Conservation (phyloP, 1,284 basidiomycete genomes). For the Leccinum proximum region DNA sequence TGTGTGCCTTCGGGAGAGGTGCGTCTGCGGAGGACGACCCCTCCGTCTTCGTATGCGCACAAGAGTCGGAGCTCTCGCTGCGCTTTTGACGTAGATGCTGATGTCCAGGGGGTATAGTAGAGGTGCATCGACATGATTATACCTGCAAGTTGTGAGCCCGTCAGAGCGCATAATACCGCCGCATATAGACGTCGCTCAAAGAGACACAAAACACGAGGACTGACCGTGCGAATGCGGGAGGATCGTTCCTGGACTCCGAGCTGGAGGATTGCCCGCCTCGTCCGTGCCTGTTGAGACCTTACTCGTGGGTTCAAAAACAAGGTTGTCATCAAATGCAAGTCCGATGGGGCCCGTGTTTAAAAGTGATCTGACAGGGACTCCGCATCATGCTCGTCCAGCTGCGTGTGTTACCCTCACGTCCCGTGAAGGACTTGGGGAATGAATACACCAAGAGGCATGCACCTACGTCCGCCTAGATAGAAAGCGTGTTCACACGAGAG, state of each 20-base stretch:
- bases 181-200: neutral
- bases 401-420: neutral
- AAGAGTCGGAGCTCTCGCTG: conserved; percentile 51
- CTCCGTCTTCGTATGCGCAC: conserved; percentile 81
- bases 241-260: neutral
- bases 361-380: neutral
- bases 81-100: conserved; percentile 18
- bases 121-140: conserved; percentile 87
- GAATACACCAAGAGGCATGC: neutral
- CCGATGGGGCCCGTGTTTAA: neutral
- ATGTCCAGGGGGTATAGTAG: conserved; percentile 33
- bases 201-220: neutral
- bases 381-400: neutral
- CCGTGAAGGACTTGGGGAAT: neutral
- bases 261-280: neutral
- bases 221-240: conserved; percentile 12
- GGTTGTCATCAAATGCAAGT: neutral
- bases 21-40: conserved; percentile 62
- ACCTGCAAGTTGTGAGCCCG: conserved; percentile 40
- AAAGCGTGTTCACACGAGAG: neutral
- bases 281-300: neutral
- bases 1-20: conserved; percentile 31
- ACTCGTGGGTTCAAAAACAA: neutral
- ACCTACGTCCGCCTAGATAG: conserved; percentile 63
- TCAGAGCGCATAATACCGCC: too few species aligned